A percentile compares a stretch with the other conserved stretches of the same genome.
These are phyloP conservation scores for Eucommia ulmoides DNA, from an alignment of 257 asterid genomes.

Conservation along the genomic window DNA sequence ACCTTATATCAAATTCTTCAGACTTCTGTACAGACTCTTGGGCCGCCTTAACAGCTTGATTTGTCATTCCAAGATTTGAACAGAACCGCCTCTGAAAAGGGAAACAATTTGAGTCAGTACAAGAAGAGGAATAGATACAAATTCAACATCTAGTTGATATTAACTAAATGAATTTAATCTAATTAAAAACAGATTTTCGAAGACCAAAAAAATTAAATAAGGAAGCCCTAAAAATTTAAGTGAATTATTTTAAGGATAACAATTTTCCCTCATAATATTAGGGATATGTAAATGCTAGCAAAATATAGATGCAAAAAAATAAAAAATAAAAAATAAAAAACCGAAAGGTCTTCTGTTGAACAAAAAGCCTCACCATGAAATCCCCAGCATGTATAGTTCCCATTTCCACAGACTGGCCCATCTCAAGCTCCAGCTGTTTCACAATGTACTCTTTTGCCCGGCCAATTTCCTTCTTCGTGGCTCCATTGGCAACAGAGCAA, in stretches of 20 bases:
- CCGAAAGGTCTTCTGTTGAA: too few species aligned
- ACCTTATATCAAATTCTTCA: not conserved
- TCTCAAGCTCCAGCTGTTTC: not conserved
- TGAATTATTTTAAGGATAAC: too few species aligned
- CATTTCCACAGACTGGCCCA: constrained; percentile 1
- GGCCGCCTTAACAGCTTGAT: constrained; percentile 1
- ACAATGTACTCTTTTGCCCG: not conserved
- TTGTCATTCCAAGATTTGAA: not conserved
- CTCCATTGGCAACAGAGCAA: constrained; percentile 2
- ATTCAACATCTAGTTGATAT: too few species aligned
- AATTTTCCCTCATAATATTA: too few species aligned
- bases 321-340: too few species aligned
- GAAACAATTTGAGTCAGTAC: too few species aligned
- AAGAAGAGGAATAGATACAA: too few species aligned
- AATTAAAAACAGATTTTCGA: too few species aligned
- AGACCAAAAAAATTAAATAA: too few species aligned
- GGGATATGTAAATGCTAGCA: not conserved
- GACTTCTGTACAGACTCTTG: not conserved
- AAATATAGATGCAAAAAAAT: not conserved
- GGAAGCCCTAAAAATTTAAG: too few species aligned
- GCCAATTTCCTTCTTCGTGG: constrained; percentile 1
- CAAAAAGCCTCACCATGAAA: not conserved
- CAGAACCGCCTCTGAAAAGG: not conserved
- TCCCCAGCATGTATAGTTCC: not conserved
- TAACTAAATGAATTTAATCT: too few species aligned